Base-by-base conservation (phyloP, 2,329 filamentous ascomycete species). In the Beauveria sp. region DNA sequence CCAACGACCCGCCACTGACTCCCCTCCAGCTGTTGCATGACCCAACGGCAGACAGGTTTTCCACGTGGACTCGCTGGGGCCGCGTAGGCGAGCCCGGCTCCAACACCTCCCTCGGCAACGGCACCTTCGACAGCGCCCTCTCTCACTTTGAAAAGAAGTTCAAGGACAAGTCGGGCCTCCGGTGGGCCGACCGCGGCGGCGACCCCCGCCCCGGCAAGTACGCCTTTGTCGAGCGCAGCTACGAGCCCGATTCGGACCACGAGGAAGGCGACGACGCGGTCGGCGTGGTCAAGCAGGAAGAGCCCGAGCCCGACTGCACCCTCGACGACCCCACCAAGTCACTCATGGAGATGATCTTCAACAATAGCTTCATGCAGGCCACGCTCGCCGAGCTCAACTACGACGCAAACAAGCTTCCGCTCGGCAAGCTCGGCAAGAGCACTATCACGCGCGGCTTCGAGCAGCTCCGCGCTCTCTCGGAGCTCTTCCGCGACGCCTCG, bases 301-400 rank as follows among this genome's bases (percentile, higher is more conserved):
- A 69, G 24, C 61, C 65, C 7, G 69, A 76, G 16, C 73, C 77
- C 0, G 75, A 84, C 62, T 88, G 84, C 70, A 84, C 80, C 3
- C 79, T 93, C 2, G 73, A 80, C 0, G 71, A 75, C 14, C 78
- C 85, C 0, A 78, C 91, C 3, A 86, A 91, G 69, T 75, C 84
- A 9, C 76, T 96, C 22, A 87, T 96, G 80, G 76, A 86, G 63
- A 83, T 96, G 65, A 96, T 96, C 63, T 96, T 96, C 79, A 92
- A 96, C 71, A 80, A 84, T 61, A 71, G 86, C 24, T 87, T 87
- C 70, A 91, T 96, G 72, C 78, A 83, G 24, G 80, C 80, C 22
- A 83, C 84, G 41, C 89, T 91, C 85, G 71, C 73, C 1, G 77
- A 82, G 1, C 77, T 91, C 65, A 89, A 89, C 65, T 91, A 91